Evolutionary conservation across 306 rosid species (phyloP).

Genomic region (Cucumis cinereus): DNA sequence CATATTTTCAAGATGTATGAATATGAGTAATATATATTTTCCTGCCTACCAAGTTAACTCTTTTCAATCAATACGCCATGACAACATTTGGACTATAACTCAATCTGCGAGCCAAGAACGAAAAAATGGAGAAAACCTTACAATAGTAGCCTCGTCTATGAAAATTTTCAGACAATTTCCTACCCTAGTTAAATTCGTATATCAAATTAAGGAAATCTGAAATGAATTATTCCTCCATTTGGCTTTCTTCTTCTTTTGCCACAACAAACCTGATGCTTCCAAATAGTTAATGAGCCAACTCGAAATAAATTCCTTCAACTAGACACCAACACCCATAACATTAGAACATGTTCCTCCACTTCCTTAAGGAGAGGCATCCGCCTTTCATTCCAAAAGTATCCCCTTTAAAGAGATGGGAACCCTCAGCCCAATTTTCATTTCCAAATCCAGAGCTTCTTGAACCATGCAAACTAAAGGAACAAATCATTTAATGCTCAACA

Average conservation of each 20-base stretch:
- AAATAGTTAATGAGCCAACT: background rate
- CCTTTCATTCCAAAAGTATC: background rate
- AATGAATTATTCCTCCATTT: background rate
- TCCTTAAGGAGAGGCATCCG: background rate
- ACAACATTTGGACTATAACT: background rate
- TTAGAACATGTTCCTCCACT: background rate
- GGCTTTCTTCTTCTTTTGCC: background rate
- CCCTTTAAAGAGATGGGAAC: background rate
- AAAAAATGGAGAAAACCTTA: background rate
- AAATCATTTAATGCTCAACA: background rate
- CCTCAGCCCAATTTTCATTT: background rate
- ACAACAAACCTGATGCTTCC: background rate
- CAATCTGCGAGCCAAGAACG: background rate
- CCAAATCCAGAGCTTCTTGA: background rate
- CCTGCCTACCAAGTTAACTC: background rate
- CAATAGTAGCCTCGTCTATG: background rate
- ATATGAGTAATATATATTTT: background rate
- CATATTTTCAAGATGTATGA: background rate
- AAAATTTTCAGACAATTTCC: background rate
- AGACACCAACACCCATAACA: background rate
- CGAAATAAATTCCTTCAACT: background rate
- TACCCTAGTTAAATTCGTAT: background rate
- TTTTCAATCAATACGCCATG: background rate
- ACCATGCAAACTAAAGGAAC: background rate
- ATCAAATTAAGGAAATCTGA: background rate